Evolutionary conservation across 2,329 filamentous ascomycete species (phyloP).

Genomic region (Hypoxylon rubiginosum): DNA sequence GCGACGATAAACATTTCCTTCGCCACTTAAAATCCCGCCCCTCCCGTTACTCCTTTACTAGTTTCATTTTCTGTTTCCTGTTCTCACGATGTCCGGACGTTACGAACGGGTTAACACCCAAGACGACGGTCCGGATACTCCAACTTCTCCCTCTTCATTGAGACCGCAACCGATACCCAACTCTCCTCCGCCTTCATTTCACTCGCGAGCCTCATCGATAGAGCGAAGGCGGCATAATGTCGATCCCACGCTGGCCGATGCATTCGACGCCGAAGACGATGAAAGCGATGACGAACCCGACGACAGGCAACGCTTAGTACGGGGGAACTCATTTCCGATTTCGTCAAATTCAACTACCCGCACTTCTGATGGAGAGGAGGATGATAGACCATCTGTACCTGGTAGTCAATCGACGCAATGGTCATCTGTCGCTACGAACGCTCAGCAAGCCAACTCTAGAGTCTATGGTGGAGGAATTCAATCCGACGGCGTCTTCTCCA

Average conservation of each 20-base stretch:
- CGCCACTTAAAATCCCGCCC: constrained; percentile 26
- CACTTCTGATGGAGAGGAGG: constrained; percentile 37
- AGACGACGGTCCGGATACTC: constrained; percentile 64
- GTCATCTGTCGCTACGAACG: constrained; percentile 50
- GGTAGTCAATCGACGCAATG: constrained; percentile 40
- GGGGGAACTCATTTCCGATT: constrained; percentile 65
- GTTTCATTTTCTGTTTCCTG: constrained; percentile 32
- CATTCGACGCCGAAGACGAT: constrained; percentile 87
- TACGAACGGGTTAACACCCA: constrained; percentile 73
- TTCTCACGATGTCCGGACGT: constrained; percentile 63
- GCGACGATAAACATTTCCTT: constrained; percentile 31
- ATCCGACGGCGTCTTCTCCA: constrained; percentile 96
- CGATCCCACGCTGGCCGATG: constrained; percentile 88
- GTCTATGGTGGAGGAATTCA: constrained; percentile 81
- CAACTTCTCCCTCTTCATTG: constrained; percentile 49
- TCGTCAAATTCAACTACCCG: constrained; percentile 38
- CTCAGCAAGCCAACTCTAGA: constrained; percentile 57
- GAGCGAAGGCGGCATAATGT: constrained; percentile 63
- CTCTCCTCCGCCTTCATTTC: constrained; percentile 86
- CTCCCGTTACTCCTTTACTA: constrained; percentile 27
- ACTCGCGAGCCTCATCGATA: constrained; percentile 82
- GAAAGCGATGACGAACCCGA: constrained; percentile 79
- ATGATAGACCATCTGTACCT: constrained; percentile 32
- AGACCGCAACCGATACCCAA: constrained; percentile 60
- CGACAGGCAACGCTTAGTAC: constrained; percentile 88